Conservation (phyloP, 2,329 filamentous ascomycete genomes). For the Fusarium sp. region DNA sequence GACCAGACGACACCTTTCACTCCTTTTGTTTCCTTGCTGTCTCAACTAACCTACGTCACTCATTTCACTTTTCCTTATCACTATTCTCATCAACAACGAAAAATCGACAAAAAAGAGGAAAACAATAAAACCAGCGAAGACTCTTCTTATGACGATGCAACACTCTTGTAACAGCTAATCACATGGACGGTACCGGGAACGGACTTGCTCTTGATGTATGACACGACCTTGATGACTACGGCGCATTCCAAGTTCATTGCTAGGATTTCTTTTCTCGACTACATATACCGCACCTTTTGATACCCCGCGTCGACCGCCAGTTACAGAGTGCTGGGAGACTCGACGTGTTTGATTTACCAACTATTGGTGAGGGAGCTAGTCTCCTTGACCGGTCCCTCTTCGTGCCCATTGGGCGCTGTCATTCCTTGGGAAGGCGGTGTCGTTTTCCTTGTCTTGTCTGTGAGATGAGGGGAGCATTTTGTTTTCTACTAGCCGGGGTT, state of each 20-base stretch:
- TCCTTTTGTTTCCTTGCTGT: constrained; percentile 42
- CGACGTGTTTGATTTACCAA: constrained; percentile 37
- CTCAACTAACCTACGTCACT: constrained; percentile 50
- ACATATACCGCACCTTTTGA: constrained; percentile 48
- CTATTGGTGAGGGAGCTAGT: constrained; percentile 37
- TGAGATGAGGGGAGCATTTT: constrained; percentile 28
- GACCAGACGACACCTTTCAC: constrained; percentile 27
- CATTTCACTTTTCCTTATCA: constrained; percentile 49
- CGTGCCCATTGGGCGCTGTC: constrained; percentile 25
- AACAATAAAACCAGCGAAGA: constrained; percentile 35
- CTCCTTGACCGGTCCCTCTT: constrained; percentile 28
- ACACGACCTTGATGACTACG: constrained; percentile 44
- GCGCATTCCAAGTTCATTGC: constrained; percentile 39
- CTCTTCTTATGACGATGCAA: constrained; percentile 36
- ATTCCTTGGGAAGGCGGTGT: constrained; percentile 36
- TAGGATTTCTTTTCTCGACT: constrained; percentile 47
- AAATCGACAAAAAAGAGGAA: constrained; percentile 36
- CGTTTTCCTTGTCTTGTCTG: constrained; percentile 26
- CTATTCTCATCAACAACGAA: constrained; percentile 17
- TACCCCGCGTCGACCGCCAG: constrained; percentile 47
- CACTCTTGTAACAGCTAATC: constrained; percentile 4
- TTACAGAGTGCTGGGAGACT: constrained; percentile 38
- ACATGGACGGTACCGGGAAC: not conserved
- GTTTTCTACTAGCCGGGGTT: constrained; percentile 41
- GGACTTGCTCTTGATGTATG: constrained; percentile 39